Evolutionary conservation across 2,329 filamentous ascomycete species (phyloP).

Genomic region (Venturiaceae sp.): DNA sequence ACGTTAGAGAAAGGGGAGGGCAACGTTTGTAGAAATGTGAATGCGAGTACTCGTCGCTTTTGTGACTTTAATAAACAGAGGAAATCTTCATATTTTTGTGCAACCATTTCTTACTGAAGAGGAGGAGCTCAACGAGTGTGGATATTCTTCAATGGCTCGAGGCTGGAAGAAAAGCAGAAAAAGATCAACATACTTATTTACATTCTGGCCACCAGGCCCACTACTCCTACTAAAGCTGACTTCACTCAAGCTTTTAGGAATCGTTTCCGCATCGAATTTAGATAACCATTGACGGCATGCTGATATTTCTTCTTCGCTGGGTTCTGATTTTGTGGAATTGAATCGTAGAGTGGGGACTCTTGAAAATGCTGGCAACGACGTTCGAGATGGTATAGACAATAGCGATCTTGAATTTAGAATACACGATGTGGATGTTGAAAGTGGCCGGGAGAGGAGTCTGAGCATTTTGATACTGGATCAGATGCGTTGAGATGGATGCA

Average conservation of each 20-base stretch:
- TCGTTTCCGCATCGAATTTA: slow-evolving; percentile 40
- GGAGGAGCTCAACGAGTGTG: no score
- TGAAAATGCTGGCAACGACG: background rate
- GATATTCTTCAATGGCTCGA: background rate
- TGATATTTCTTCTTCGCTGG: slow-evolving; percentile 9
- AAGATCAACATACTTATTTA: slow-evolving; percentile 48
- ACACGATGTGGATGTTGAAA: no score
- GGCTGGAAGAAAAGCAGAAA: background rate
- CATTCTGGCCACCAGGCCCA: slow-evolving; percentile 58
- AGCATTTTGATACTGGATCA: no score
- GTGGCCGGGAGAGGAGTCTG: no score
- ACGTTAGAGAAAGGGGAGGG: background rate
- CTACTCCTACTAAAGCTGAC: slow-evolving; percentile 54
- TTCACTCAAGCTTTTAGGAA: slow-evolving; percentile 47
- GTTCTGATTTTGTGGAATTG: background rate
- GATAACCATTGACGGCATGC: slow-evolving; percentile 48
- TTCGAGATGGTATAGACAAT: background rate
- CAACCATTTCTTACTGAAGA: no score
- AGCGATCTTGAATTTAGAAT: no score
- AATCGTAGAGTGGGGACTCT: background rate
- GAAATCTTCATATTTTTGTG: no score
- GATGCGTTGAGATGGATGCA: no score
- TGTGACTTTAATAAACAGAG: no score
- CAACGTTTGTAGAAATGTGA: background rate
- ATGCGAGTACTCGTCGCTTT: background rate